Evolutionary conservation across 148 eudicot species (phyloP).

Genomic region (Camellia granthamiana): DNA sequence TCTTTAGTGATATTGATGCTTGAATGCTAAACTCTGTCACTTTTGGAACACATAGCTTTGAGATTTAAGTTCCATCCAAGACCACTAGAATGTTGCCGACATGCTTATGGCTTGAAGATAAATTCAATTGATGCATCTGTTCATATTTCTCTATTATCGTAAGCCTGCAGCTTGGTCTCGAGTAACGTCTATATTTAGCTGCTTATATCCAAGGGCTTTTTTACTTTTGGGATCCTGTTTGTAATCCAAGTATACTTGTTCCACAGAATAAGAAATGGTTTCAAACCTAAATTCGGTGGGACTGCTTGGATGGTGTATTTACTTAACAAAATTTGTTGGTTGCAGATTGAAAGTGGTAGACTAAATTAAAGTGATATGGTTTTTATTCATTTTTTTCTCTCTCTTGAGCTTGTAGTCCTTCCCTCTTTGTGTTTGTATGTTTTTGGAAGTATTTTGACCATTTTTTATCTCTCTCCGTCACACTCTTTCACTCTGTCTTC

Average conservation of each 20-base stretch:
- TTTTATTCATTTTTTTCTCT: neutral
- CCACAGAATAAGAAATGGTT: neutral
- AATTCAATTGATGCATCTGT: neutral
- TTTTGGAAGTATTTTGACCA: too few species aligned
- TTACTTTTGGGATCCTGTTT: neutral
- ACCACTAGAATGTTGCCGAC: neutral
- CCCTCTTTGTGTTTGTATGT: too few species aligned
- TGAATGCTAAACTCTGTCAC: neutral
- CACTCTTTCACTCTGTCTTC: too few species aligned
- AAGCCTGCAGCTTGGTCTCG: neutral
- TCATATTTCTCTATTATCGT: neutral
- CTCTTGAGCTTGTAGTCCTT: neutral
- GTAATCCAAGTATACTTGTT: neutral
- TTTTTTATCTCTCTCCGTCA: too few species aligned
- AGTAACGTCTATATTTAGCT: neutral
- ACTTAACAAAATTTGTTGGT: neutral
- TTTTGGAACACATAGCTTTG: neutral
- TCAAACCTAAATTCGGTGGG: neutral
- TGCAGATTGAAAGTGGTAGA: neutral
- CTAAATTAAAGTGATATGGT: conserved; percentile 1
- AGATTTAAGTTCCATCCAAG: neutral
- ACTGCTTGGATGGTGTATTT: neutral
- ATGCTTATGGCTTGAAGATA: neutral
- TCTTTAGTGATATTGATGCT: neutral
- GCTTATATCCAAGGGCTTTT: neutral